Base-by-base conservation (phyloP, 371 early-diverging fungal genomes). In the Mucor lusitanicus region DNA sequence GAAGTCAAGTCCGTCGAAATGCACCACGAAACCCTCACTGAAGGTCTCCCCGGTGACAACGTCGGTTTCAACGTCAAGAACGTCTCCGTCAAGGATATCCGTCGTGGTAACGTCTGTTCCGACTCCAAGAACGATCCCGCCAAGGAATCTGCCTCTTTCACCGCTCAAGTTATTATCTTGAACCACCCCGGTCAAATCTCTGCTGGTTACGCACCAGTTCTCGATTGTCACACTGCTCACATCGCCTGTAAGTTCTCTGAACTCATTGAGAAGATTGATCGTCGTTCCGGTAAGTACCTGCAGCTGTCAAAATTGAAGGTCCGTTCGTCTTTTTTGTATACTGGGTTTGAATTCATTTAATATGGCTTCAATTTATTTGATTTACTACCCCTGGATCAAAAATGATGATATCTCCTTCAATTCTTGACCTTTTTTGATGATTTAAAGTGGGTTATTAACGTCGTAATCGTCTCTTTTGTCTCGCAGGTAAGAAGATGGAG, bases 1-100 rank as follows among this genome's bases (percentile, higher is more conserved):
- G 95, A 96, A 88, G 98, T 96, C 87, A 95, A 94, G 91, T 96
- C 97, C 86, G 96, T 98, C 70, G 97, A 97, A 89, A 98, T 97
- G 98, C 98, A 97, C 85, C 96, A 97, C 95, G 95, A 97, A 86
- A 85, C 87, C 72, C 89, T 97, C 74, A 77, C 78, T 71, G 90
- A 96, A 88, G 97, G 96, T 89, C 80, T 90, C 59, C 95, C 98
- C 82, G 98, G 98, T 76, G 98, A 98, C 92, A 96, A 95, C 90
- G 96, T 97, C 74, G 96, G 96, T 70, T 95, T 98, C 94, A 95
- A 95, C 94, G 93, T 97, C 84, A 95, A 94, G 94, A 94, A 95
- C 92, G 94, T 95, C 35, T 93, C 94, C 71, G 92, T 94, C 84
- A 94, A 93, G 91, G 94, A 95, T 78, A 93, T 95, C 87, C 95